Evolutionary conservation across 371 early-diverging fungal genomes (phyloP).

Genomic region (Syncephalastrum racemosum): DNA sequence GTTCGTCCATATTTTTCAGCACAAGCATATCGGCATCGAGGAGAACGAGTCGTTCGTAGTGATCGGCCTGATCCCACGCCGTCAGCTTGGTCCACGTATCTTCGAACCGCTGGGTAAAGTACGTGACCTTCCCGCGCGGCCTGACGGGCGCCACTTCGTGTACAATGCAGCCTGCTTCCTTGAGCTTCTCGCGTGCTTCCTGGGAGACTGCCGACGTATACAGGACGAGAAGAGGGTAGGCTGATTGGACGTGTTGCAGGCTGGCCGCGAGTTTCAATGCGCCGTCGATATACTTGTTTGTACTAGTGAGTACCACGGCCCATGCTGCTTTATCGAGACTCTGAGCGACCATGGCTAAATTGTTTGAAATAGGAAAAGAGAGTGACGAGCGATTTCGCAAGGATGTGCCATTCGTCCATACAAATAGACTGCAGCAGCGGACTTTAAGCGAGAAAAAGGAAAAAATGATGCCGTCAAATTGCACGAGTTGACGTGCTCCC

Average conservation of each 20-base stretch:
- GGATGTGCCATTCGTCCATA: too few relatives aligned
- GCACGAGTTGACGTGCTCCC: neutral
- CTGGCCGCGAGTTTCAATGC: constrained; percentile 36
- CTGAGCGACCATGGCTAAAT: too few relatives aligned
- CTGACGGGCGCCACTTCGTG: constrained; percentile 67
- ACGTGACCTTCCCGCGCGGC: constrained; percentile 69
- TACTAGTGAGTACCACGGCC: constrained; percentile 16
- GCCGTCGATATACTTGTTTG: constrained; percentile 18
- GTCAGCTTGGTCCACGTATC: constrained; percentile 85
- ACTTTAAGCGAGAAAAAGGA: neutral
- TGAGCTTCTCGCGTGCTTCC: constrained; percentile 26
- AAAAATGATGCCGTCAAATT: constrained; percentile 4
- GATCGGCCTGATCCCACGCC: constrained; percentile 66
- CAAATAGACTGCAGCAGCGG: too few relatives aligned
- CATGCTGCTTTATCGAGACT: constrained; percentile 14
- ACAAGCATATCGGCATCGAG: constrained; percentile 88
- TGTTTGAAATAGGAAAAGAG: neutral
- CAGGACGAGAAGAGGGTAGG: constrained; percentile 62
- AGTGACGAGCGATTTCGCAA: too few relatives aligned
- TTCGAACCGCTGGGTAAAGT: constrained; percentile 30
- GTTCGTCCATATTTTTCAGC: constrained; percentile 71
- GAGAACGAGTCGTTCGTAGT: constrained; percentile 66
- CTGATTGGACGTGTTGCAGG: constrained; percentile 56
- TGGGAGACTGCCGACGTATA: constrained; percentile 47
- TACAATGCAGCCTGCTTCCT: constrained; percentile 63